A percentile compares a stretch with the other conserved stretches of the same genome.
phyloP scores from a whole-genome alignment of 805 yeast species.

The Cyberlindnera mrakii region DNA sequence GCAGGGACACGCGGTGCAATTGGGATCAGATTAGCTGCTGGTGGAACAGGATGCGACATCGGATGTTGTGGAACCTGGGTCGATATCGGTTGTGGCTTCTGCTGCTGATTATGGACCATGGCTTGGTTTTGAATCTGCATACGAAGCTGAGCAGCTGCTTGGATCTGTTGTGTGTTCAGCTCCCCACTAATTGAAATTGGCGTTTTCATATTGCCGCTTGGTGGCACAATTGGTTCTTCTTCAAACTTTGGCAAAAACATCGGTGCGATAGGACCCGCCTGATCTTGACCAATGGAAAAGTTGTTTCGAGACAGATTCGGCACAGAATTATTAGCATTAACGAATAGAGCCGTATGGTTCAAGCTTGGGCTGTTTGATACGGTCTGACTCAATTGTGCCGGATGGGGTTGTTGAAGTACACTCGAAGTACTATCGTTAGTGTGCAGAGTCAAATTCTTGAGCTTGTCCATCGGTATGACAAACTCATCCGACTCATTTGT shows the following conservation, averaged over 20 bases:
- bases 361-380: too few species aligned
- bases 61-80: too few species aligned
- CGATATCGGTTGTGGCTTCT: constrained; percentile 5
- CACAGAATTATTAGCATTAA: neutral
- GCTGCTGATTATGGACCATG: constrained; percentile 9
- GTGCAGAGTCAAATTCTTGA: neutral
- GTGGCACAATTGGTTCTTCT: too few species aligned
- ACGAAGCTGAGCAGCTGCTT: constrained; percentile 12
- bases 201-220: neutral
- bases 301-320: constrained; percentile 1
- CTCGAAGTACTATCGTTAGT: constrained; percentile 1
- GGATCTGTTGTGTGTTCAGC: constrained; percentile 3
- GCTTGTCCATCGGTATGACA: too few species aligned
- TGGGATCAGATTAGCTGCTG: too few species aligned
- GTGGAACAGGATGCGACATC: too few species aligned
- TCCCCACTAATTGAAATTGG: neutral
- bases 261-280: constrained; percentile 2
- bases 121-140: constrained; percentile 16
- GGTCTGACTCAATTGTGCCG: neutral
- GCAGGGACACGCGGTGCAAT: too few species aligned
- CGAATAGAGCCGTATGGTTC: neutral
- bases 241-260: neutral
- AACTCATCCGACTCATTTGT: constrained; percentile 1
- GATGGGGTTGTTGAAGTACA: constrained; percentile 7
- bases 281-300: neutral